Base-by-base conservation (phyloP, 2,329 filamentous ascomycete species). In the Sporothrix sp. region DNA sequence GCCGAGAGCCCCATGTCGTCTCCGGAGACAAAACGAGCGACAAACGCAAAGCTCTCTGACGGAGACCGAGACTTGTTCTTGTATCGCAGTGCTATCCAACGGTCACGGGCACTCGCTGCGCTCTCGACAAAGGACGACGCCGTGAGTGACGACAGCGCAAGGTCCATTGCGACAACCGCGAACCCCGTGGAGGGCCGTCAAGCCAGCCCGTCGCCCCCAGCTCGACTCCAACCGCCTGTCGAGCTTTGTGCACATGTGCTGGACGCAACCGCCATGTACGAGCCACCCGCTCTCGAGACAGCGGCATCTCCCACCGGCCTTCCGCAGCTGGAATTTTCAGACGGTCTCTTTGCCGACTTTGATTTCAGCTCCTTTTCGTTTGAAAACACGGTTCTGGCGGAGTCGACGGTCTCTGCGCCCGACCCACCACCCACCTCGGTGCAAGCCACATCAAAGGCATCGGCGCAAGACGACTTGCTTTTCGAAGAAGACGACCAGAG, bases 381-480 rank as follows among this genome's bases (percentile, higher is more conserved):
- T 30, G 58, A 63, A 11, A 58, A 60, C 10, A 62, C 50, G 0
- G 10, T 18, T 4, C 6, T 18, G 9, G 20, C 27, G 9, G 33
- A 39, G 18, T 7, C 40, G 2, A n/a, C 21, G 61, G 6, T 57
- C 60, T 16, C 55, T 16, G 60, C 61, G 10, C 62, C n/a, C 65
- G 64, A 3, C 57, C 60, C 32, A 58, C 74, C 6, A 1, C 21
- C 21, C 7, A 21, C 28, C 3, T 32, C 61, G 20, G 59, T 76
- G 33, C 62, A 72, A 56, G 66, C 66, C 2, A 73, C 70, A 0
- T 76, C 73, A 45, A 77, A 76, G 54, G 60, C 68, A 25, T 71
- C 69, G 7, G 72, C 72, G 10, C 52, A 68, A 10, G 71, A 76
- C 51, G 72, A 76, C 53, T 57, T 70, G 21, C 58, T 78, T 13